phyloP scores from a whole-genome alignment of 768 basidiomycete genomes.

The Rhodotorula babjevae region DNA sequence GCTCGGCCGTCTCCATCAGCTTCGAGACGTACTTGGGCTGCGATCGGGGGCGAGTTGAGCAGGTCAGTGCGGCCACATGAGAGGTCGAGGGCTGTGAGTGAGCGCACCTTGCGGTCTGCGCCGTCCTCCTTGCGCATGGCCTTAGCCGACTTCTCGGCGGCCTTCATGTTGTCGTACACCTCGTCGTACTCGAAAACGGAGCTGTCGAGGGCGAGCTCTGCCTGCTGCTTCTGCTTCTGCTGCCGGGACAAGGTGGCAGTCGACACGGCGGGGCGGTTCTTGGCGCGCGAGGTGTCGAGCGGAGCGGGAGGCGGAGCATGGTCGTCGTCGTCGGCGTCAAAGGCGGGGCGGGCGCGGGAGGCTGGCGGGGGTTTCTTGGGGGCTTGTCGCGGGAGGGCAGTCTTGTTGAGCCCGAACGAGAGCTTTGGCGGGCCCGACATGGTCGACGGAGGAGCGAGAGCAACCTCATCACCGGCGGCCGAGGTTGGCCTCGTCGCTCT shows the following conservation, averaged over 20 bases:
- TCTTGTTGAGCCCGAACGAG: constrained; percentile 68
- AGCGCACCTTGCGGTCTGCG: constrained; percentile 68
- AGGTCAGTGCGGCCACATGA: neutral
- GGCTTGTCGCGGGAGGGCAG: constrained; percentile 40
- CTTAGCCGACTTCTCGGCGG: constrained; percentile 69
- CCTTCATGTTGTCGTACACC: constrained; percentile 93
- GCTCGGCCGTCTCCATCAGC: constrained; percentile 74
- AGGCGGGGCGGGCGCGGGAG: constrained; percentile 46
- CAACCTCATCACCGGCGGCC: neutral
- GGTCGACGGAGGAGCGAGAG: neutral
- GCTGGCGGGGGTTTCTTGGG: constrained; percentile 54
- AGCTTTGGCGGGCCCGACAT: constrained; percentile 55
- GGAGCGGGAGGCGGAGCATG: neutral
- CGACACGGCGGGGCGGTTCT: constrained; percentile 7
- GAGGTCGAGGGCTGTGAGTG: neutral
- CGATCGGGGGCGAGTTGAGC: neutral
- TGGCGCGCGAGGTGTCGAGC: neutral
- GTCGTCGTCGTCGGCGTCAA: constrained; percentile 48
- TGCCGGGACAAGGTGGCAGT: constrained; percentile 33
- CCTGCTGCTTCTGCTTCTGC: constrained; percentile 59
- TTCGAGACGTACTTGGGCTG: constrained; percentile 90
- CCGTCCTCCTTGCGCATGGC: constrained; percentile 69
- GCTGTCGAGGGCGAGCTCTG: constrained; percentile 70
- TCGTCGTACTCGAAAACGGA: constrained; percentile 93
- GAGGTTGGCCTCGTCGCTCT: neutral